Evolutionary conservation across 257 asterid genomes (phyloP).

Genomic region (Cordia subcordata): DNA sequence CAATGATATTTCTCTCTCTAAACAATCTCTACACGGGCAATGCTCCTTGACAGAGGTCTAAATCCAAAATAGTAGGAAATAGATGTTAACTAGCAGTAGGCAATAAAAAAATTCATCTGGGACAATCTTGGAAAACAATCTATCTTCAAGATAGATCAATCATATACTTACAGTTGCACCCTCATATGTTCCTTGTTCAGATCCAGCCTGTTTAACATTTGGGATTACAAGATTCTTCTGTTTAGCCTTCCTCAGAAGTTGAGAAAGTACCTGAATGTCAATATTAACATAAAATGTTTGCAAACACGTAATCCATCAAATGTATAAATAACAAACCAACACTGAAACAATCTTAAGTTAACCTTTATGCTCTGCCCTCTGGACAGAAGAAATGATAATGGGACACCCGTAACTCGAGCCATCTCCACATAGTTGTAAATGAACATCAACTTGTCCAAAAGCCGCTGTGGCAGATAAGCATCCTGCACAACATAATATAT

Average conservation of each 20-base stretch:
- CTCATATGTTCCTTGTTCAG: slow-evolving; percentile 92
- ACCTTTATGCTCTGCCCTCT: slow-evolving; percentile 99
- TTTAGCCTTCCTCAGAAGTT: slow-evolving; percentile 90
- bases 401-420: slow-evolving; percentile 99
- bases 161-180: slow-evolving; percentile 88
- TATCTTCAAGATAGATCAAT: slow-evolving; percentile 5
- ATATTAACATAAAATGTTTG: slow-evolving; percentile 18
- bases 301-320: slow-evolving; percentile 10
- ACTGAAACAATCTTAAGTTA: slow-evolving; percentile 12
- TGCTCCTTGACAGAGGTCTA: no score
- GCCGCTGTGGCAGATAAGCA: slow-evolving; percentile 99
- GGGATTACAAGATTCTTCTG: slow-evolving; percentile 83
- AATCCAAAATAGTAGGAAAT: no score
- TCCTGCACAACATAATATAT: slow-evolving; percentile 43
- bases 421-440: slow-evolving; percentile 94
- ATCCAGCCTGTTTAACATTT: slow-evolving; percentile 81
- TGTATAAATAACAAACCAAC: slow-evolving; percentile 1
- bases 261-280: slow-evolving; percentile 82
- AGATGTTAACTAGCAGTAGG: no score
- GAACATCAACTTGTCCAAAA: slow-evolving; percentile 92
- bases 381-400: slow-evolving; percentile 89
- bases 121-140: neutral
- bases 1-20: no score
- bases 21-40: no score
- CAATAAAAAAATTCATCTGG: neutral